Conservation (phyloP, 768 basidiomycete species). For the Mycena crocata region DNA sequence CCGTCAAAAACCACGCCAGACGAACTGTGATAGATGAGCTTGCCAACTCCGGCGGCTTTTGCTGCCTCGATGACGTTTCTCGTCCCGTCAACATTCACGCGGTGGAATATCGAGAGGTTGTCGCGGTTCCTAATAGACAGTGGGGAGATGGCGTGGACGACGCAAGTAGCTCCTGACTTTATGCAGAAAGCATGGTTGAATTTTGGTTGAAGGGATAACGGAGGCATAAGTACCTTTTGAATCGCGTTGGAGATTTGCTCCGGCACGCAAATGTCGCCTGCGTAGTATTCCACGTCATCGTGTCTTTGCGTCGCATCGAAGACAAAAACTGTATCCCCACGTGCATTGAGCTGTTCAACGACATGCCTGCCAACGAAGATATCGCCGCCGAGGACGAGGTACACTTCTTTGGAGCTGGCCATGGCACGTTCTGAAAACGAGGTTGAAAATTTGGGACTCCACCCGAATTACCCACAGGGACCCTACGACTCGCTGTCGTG, state of each 20-base stretch:
- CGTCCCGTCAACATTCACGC: slow-evolving; percentile 65
- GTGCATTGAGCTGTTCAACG: slow-evolving; percentile 20
- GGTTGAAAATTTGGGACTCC: too few species aligned
- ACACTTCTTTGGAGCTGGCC: slow-evolving; percentile 5
- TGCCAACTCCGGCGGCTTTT: slow-evolving; percentile 47
- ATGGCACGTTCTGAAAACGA: too few species aligned
- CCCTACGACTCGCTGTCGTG: too few species aligned
- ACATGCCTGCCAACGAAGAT: slow-evolving; percentile 17
- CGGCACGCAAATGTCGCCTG: slow-evolving; percentile 9
- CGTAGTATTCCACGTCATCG: slow-evolving; percentile 6
- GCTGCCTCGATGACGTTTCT: slow-evolving; percentile 55
- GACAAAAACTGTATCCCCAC: slow-evolving; percentile 17
- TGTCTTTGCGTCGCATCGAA: slow-evolving; percentile 8
- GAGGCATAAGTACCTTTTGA: neutral
- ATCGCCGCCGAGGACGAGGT: slow-evolving; percentile 23
- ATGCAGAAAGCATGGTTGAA: neutral
- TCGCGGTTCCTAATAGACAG: slow-evolving; percentile 46
- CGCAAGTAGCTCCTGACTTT: slow-evolving; percentile 53
- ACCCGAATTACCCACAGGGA: too few species aligned
- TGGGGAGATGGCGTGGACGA: slow-evolving; percentile 65
- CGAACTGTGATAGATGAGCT: slow-evolving; percentile 63
- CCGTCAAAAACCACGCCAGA: slow-evolving; percentile 62
- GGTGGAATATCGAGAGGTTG: slow-evolving; percentile 49
- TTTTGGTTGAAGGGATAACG: too few species aligned
- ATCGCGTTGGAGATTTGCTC: slow-evolving; percentile 9